Base-by-base conservation (phyloP, 345 rosid genomes). In the Punica granatum region DNA sequence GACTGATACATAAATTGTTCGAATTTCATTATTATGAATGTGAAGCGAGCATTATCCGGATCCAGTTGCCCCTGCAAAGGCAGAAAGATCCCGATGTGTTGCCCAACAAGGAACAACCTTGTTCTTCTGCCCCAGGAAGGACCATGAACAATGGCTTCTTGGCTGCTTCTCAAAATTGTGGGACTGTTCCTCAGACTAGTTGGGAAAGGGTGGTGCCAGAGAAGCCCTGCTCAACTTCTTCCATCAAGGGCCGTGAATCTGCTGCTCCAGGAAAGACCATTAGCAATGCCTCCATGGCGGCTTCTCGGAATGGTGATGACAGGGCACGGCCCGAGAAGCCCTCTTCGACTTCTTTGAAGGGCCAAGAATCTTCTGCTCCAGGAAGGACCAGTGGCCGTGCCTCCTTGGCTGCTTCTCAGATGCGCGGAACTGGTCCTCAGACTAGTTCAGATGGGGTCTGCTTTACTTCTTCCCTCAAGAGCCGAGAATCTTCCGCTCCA, bases 41-140 rank as follows among this genome's bases (percentile, higher is more conserved):
- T 83, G 79, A 88, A 88, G 95, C 83, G 78, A 82, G 85, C 88
- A 81, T 75, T 74, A 68, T 88, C 63, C 84, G 90, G 90, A 86
- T 88, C 72, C 78, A 83, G 36, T 81, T 88, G 85, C 88, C 92
- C 76, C 36, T 70, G 37, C 83, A 82, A 83, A 86, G 90, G 88
- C 82, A 80, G 36, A 73, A 73, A 71, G 80, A 78, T 83, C 82
- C 58, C 15, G 78, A 78, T 73, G 77, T 75, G 79, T 69, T 75
- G 33, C 78, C 82, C 77, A 75, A 63, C 73, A 70, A 72, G 75
- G 85, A 77, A 62, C 75, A 66, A 74, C 84, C 80, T 37, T 75
- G 56, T 76, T 39, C 81, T 77, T 56, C 34, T 56, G 61, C 8
- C 33, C 33, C 61, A 13, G 61, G 34, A 26, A 56, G 32, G 34